These are phyloP conservation scores for Anaeromyces robustus DNA, from an alignment of 192 early-diverging fungal species.

Conservation along the genomic window DNA sequence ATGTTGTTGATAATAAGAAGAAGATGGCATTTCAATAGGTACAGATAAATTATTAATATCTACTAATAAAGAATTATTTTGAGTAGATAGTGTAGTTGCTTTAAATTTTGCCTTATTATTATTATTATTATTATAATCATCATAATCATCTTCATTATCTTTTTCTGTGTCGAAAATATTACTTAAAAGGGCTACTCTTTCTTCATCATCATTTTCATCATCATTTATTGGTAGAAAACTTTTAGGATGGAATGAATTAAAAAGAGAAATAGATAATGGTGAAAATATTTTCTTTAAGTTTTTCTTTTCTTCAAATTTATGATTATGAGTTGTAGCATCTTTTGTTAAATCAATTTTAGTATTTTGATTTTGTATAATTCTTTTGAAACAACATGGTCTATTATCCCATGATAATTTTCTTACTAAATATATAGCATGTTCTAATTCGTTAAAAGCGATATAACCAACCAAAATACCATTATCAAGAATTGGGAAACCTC, in stretches of 20 bases:
- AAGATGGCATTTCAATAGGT: neutral
- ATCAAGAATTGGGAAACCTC: constrained; percentile 56
- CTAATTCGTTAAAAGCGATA: constrained; percentile 63
- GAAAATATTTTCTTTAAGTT: neutral
- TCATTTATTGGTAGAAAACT: neutral
- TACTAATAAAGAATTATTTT: too few species aligned
- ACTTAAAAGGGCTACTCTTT: neutral
- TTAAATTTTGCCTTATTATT: too few species aligned
- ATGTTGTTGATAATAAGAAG: neutral
- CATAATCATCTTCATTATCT: too few species aligned
- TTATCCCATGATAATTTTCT: constrained; percentile 1
- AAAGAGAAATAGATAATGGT: neutral
- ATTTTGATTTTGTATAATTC: neutral
- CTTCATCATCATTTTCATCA: neutral
- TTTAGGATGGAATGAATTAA: neutral
- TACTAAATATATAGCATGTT: constrained; percentile 47
- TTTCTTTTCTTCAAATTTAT: neutral
- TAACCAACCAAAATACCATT: constrained; percentile 54
- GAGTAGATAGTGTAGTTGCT: too few species aligned
- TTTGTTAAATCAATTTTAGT: neutral
- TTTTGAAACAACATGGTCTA: neutral
- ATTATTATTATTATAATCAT: too few species aligned
- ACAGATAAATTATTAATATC: too few species aligned
- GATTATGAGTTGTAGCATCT: neutral
- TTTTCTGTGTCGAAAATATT: too few species aligned